These are phyloP conservation scores for Striga asiatica DNA, from an alignment of 257 asterid species.

Conservation along the genomic window DNA sequence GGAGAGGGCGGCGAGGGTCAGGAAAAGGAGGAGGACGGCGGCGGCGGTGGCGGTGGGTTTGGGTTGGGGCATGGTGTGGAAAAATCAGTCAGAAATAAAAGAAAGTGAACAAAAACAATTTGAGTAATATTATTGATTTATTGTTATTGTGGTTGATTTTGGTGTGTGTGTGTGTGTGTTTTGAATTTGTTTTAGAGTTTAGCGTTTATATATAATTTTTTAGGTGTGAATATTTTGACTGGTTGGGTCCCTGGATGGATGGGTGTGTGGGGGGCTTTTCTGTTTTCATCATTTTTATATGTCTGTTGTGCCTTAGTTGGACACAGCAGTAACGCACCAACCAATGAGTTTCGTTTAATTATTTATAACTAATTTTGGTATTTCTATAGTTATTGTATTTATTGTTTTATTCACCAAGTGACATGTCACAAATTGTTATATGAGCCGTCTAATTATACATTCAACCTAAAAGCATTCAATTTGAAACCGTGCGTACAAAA, in stretches of 20 bases:
- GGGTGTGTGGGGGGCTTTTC: slow-evolving; percentile 5
- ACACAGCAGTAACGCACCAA: slow-evolving; percentile 27
- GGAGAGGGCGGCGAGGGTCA: slow-evolving; percentile 12
- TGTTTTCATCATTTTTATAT: too few relatives aligned
- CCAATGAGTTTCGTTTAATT: not conserved
- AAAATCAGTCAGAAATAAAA: too few relatives aligned
- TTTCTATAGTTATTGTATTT: not conserved
- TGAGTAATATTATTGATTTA: too few relatives aligned
- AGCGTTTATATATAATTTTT: not conserved
- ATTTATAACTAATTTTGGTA: not conserved
- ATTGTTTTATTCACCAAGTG: too few relatives aligned
- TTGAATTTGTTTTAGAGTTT: not conserved
- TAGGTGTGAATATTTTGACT: not conserved
- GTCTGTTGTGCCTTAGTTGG: slow-evolving; percentile 22
- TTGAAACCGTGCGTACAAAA: too few relatives aligned
- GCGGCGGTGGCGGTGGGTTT: slow-evolving; percentile 3
- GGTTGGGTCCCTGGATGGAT: too few relatives aligned
- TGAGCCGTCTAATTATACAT: too few relatives aligned
- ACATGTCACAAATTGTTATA: too few relatives aligned
- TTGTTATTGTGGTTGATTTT: not conserved
- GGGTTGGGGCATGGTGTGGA: slow-evolving; percentile 23
- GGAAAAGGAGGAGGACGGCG: slow-evolving; percentile 15
- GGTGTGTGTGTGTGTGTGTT: too few relatives aligned
- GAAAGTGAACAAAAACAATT: too few relatives aligned
- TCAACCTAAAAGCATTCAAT: too few relatives aligned